phyloP scores from a whole-genome alignment of 176 grass and related monocot species.

The Dendrocalamus sinicus region DNA sequence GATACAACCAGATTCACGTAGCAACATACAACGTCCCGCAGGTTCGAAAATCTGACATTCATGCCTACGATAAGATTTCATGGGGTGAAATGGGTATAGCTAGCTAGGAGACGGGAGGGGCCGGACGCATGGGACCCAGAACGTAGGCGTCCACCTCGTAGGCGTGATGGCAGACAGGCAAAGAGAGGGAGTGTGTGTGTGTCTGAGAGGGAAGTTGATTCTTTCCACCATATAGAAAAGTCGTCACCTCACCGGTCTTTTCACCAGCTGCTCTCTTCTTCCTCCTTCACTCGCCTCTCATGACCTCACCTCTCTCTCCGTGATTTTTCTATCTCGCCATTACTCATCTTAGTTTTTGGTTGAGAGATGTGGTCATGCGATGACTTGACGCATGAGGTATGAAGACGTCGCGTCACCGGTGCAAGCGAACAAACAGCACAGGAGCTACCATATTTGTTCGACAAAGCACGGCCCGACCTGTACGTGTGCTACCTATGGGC shows the following conservation, averaged over 20 bases:
- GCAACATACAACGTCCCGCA: too few relatives aligned
- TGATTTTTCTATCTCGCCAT: neutral
- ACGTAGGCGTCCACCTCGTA: conserved; percentile 61
- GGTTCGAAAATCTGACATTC: too few relatives aligned
- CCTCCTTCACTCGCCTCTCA: neutral
- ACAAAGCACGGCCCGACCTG: neutral
- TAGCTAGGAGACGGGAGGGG: neutral
- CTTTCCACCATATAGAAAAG: conserved; percentile 32
- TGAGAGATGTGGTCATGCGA: neutral
- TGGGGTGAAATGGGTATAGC: neutral
- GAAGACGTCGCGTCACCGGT: conserved; percentile 50
- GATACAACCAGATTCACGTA: too few relatives aligned
- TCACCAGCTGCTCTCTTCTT: conserved; percentile 19
- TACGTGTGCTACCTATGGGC: neutral
- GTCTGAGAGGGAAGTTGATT: neutral
- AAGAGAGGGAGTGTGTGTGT: neutral
- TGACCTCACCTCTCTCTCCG: neutral
- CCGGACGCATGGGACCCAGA: conserved; percentile 24
- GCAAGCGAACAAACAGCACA: neutral
- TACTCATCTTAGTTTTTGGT: neutral
- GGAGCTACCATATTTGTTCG: conserved; percentile 9
- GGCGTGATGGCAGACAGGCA: conserved; percentile 36
- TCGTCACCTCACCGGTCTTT: conserved; percentile 55
- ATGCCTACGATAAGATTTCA: neutral
- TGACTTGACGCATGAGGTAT: conserved; percentile 9